Percentiles rank a stretch among this genome's conserved stretches.
Conservation (phyloP, 768 basidiomycete species). For the Hortiboletus flavorubellus region DNA sequence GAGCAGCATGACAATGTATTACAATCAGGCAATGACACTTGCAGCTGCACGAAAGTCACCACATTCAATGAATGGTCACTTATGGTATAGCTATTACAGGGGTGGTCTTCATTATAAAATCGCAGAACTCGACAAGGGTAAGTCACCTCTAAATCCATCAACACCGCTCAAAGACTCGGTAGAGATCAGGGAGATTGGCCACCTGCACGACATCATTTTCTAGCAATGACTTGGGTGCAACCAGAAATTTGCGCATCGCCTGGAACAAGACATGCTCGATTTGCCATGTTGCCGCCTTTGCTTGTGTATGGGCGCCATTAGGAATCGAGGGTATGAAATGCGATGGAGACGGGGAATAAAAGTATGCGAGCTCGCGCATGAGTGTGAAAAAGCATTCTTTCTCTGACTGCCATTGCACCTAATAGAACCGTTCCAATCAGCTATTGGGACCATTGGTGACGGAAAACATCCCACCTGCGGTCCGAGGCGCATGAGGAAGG, state of each 20-base stretch:
- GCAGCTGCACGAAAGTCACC: neutral
- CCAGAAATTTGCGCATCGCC: constrained; percentile 72
- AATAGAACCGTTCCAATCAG: neutral
- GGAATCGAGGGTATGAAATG: constrained; percentile 14
- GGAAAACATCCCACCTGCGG: constrained; percentile 59
- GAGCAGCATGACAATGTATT: no score
- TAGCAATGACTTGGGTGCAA: constrained; percentile 61
- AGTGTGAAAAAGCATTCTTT: constrained; percentile 82
- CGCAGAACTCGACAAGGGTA: neutral
- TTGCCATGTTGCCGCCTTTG: constrained; percentile 71
- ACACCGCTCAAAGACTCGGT: constrained; percentile 93
- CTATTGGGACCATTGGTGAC: neutral
- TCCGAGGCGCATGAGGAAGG: constrained; percentile 86
- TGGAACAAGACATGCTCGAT: constrained; percentile 91
- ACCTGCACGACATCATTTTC: constrained; percentile 81
- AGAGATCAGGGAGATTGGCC: constrained; percentile 87
- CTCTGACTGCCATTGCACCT: constrained; percentile 91
- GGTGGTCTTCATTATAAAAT: neutral
- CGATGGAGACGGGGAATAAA: constrained; percentile 62
- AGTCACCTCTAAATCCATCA: constrained; percentile 33
- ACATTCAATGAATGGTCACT: neutral
- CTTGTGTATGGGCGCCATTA: constrained; percentile 39
- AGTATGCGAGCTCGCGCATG: constrained; percentile 86
- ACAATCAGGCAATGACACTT: neutral
- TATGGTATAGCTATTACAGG: neutral